Evolutionary conservation across 768 basidiomycete genomes (phyloP).

Genomic region (Thelephora ganbajun): DNA sequence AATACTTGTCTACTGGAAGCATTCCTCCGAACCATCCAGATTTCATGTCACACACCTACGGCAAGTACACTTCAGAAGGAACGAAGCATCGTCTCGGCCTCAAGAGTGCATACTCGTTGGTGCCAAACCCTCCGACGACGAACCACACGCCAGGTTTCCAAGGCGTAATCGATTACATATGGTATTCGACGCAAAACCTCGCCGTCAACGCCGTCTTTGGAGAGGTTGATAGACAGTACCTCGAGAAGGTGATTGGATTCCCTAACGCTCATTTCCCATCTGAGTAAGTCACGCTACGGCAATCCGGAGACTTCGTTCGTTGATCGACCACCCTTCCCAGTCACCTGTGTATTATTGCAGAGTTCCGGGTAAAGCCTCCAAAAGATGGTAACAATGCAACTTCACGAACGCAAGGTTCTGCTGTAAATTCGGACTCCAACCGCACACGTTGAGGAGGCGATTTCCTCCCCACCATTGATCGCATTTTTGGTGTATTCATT

Average conservation of each 20-base stretch:
- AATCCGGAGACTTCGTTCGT: not conserved
- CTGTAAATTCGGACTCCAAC: not conserved
- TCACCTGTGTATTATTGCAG: conserved; percentile 56
- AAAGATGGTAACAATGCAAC: conserved; percentile 20
- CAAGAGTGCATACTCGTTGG: conserved; percentile 69
- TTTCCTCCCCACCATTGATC: too few relatives aligned
- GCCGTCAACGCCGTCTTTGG: conserved; percentile 75
- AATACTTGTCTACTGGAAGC: conserved; percentile 67
- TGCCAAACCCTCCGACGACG: conserved; percentile 58
- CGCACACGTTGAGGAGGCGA: not conserved
- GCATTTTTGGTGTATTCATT: too few relatives aligned
- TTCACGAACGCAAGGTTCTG: not conserved
- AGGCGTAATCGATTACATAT: conserved; percentile 87
- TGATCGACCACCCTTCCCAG: conserved; percentile 22
- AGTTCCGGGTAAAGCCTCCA: conserved; percentile 72
- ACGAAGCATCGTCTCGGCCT: conserved; percentile 65
- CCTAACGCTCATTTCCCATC: conserved; percentile 95
- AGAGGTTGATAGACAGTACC: conserved; percentile 72
- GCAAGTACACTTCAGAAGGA: conserved; percentile 85
- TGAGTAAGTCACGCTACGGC: conserved; percentile 48
- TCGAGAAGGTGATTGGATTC: conserved; percentile 89
- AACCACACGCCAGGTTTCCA: conserved; percentile 84
- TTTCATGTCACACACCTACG: conserved; percentile 86
- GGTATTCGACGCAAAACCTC: conserved; percentile 68
- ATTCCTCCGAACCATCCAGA: conserved; percentile 71